phyloP scores from a whole-genome alignment of 768 basidiomycete genomes.

The Hortiboletus campestris region DNA sequence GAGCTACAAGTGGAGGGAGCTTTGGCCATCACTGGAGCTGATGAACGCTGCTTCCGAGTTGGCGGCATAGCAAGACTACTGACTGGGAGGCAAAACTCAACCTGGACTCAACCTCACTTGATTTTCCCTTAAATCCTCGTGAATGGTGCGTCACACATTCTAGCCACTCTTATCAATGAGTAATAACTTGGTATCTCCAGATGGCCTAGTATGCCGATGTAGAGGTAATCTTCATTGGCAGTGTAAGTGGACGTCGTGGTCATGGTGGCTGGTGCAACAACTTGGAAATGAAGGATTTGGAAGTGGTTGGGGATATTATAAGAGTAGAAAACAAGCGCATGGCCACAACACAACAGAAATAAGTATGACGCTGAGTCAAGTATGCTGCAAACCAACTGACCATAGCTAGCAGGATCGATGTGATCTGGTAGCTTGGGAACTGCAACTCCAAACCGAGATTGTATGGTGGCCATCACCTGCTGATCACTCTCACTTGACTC shows the following conservation, averaged over 20 bases:
- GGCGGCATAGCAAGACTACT: no score
- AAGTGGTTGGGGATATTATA: neutral
- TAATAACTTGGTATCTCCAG: no score
- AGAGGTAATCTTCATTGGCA: no score
- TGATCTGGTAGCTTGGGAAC: constrained; percentile 93
- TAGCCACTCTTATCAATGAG: no score
- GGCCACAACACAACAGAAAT: constrained; percentile 13
- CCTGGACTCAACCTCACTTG: no score
- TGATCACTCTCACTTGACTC: constrained; percentile 87
- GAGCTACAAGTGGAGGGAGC: neutral
- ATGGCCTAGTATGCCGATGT: no score
- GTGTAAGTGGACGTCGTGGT: no score
- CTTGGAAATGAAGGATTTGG: no score
- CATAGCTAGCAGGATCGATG: constrained; percentile 94
- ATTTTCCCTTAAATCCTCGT: no score
- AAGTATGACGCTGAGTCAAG: neutral
- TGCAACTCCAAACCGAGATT: constrained; percentile 95
- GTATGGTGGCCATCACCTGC: constrained; percentile 92
- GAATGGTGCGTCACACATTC: no score
- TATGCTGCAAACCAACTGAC: constrained; percentile 47
- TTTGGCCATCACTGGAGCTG: neutral
- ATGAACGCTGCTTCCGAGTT: neutral
- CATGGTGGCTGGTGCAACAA: no score
- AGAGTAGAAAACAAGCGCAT: constrained; percentile 9
- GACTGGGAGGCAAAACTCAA: no score